Base-by-base conservation (phyloP, 176 grass and related monocot genomes). In the Paspalum notatum region DNA sequence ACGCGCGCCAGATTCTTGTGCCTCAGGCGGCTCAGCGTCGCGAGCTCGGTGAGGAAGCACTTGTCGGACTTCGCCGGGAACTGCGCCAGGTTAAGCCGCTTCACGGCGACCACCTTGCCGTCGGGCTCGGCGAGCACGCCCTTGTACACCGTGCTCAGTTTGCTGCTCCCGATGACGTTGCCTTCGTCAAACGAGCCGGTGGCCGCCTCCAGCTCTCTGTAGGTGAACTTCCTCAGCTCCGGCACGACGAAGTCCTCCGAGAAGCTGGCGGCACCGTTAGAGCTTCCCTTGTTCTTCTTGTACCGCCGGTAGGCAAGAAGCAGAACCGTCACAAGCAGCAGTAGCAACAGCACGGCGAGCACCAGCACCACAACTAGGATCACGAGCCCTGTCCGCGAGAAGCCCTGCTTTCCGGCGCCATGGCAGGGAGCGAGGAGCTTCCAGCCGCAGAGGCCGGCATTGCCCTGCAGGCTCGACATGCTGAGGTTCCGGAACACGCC, bases 1-100 rank as follows among this genome's bases (percentile, higher is more conserved):
- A 98, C 92, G 37, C 93, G 91, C 17, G 82, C 78, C 74, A 98
- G 86, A 87, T 95, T 98, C 86, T 87, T 98, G 86, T 98, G 92
- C 74, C 78, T 78, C 75, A 95, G 62, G 2, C 68, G 61, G 84
- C 95, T 91, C 79, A 98, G 85, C 3, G 83, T 80, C 20, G 55
- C 62, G 42, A 95, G 77, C 78, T 98, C 92, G 1, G 83, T 91
- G 46, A 87, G 62, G 81, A 98, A 98, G 45, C 84, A 88, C 80
- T 95, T 98, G 73, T 98, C 88, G 1, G 95, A 89, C 77, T 87
- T 86, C 72, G 64, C 76, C n/a, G 95, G 92, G 75, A 93, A 98
- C 76, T 94, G 90, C 43, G 89, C 92, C 74, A 98, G 87, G 84
- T 95, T 95, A 5, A 98, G 83, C 62, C 85, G 79, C 74, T 98